Conservation (phyloP, 805 yeast species). For the Candida stauntonica region DNA sequence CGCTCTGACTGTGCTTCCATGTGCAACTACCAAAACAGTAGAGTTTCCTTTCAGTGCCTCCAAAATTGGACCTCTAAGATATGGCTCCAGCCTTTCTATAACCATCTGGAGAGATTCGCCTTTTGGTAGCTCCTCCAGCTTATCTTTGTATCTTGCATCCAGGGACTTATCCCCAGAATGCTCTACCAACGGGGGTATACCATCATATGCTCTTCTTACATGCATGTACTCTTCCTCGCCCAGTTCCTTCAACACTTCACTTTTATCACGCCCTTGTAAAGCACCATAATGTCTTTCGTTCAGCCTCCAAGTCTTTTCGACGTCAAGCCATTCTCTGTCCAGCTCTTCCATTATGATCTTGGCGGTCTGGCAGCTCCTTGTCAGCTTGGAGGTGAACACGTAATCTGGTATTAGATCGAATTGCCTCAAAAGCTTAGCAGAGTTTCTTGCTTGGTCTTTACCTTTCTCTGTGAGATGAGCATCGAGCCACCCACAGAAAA, state of each 20-base stretch:
- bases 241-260: constrained; percentile 55
- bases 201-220: constrained; percentile 77
- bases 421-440: constrained; percentile 55
- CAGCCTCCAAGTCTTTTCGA: constrained; percentile 69
- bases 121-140: constrained; percentile 47
- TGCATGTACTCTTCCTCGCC: constrained; percentile 73
- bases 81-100: constrained; percentile 59
- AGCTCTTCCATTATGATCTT: constrained; percentile 57
- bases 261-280: constrained; percentile 74
- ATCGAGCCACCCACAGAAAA: constrained; percentile 87
- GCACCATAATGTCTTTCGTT: constrained; percentile 85
- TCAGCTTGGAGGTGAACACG: constrained; percentile 65
- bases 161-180: constrained; percentile 33
- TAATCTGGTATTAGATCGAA: constrained; percentile 49
- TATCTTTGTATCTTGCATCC: constrained; percentile 35
- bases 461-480: constrained; percentile 67
- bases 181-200: constrained; percentile 53
- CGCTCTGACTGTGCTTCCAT: constrained; percentile 79
- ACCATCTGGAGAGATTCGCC: constrained; percentile 77
- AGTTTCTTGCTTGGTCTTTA: constrained; percentile 57
- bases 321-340: constrained; percentile 46
- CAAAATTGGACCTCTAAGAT: constrained; percentile 46
- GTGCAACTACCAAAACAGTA: constrained; percentile 67
- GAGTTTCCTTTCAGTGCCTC: constrained; percentile 47
- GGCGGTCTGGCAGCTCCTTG: constrained; percentile 73